These are phyloP conservation scores for Fragilaria radians DNA, from an alignment of 108 stramenopile species.

Conservation along the genomic window DNA sequence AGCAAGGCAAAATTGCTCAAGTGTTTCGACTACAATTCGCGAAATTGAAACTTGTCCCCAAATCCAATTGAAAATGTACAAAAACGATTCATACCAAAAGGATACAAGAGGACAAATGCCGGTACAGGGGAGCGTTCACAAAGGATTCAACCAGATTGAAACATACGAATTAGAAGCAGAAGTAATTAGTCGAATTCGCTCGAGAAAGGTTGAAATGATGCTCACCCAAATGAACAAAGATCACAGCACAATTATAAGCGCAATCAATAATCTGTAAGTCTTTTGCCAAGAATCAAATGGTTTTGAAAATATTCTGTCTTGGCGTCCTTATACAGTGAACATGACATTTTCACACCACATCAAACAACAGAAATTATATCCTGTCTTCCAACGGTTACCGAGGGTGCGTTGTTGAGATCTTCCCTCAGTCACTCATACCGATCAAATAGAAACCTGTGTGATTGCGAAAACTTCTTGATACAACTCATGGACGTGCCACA, in stretches of 20 bases:
- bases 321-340: constrained; percentile 1
- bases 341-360: constrained; percentile 14
- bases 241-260: constrained; percentile 11
- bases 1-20: too few species aligned
- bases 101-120: not conserved
- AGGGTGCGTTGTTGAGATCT: constrained; percentile 9
- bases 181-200: constrained; percentile 35
- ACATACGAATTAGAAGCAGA: constrained; percentile 4
- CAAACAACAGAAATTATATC: constrained; percentile 21
- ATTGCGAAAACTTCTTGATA: constrained; percentile 31
- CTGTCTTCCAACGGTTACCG: constrained; percentile 30
- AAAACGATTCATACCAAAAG: too few species aligned
- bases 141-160: not conserved
- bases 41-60: too few species aligned
- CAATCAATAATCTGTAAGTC: constrained; percentile 17
- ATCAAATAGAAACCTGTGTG: constrained; percentile 5
- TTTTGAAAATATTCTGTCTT: not conserved
- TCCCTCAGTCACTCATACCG: not conserved
- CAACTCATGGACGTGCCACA: constrained; percentile 4
- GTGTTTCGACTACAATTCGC: too few species aligned
- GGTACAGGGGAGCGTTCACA: not conserved
- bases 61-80: too few species aligned
- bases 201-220: constrained; percentile 38
- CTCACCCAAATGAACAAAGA: constrained; percentile 29
- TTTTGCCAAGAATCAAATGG: not conserved